Evolutionary conservation across 2,329 filamentous ascomycete genomes (phyloP).

Genomic region (Metarhizium guizhouense): DNA sequence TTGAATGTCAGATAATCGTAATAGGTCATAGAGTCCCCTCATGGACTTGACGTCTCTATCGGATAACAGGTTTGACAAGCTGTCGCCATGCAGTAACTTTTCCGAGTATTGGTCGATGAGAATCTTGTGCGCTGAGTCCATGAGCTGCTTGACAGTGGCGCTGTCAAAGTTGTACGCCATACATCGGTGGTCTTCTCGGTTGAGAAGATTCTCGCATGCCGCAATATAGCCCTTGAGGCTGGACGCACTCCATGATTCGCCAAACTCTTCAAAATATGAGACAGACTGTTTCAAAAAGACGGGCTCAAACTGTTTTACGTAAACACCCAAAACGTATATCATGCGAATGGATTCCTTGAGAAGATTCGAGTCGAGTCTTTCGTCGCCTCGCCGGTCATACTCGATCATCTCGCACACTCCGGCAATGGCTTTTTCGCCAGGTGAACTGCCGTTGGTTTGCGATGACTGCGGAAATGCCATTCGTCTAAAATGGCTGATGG

Average conservation of each 20-base stretch:
- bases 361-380: slow-evolving; percentile 51
- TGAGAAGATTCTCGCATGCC: slow-evolving; percentile 59
- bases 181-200: slow-evolving; percentile 65
- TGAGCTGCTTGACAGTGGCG: slow-evolving; percentile 69
- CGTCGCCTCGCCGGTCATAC: slow-evolving; percentile 53
- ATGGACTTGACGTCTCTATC: slow-evolving; percentile 61
- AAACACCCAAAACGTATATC: slow-evolving; percentile 77
- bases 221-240: slow-evolving; percentile 69
- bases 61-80: slow-evolving; percentile 65
- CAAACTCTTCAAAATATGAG: slow-evolving; percentile 61
- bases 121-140: slow-evolving; percentile 62
- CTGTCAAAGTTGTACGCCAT: slow-evolving; percentile 74
- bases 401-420: slow-evolving; percentile 69
- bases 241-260: slow-evolving; percentile 52
- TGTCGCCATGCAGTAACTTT: slow-evolving; percentile 55
- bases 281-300: slow-evolving; percentile 60
- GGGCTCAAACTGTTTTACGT: slow-evolving; percentile 71
- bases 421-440: slow-evolving; percentile 25
- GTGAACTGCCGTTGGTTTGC: slow-evolving; percentile 3
- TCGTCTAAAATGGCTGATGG: slow-evolving; percentile 64
- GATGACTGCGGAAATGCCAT: slow-evolving; percentile 33
- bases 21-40: slow-evolving; percentile 66
- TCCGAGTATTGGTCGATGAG: slow-evolving; percentile 61
- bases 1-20: slow-evolving; percentile 64
- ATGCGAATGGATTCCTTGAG: slow-evolving; percentile 71